Conservation (phyloP, 2,329 filamentous ascomycete genomes). For the Tothia fuscella region DNA sequence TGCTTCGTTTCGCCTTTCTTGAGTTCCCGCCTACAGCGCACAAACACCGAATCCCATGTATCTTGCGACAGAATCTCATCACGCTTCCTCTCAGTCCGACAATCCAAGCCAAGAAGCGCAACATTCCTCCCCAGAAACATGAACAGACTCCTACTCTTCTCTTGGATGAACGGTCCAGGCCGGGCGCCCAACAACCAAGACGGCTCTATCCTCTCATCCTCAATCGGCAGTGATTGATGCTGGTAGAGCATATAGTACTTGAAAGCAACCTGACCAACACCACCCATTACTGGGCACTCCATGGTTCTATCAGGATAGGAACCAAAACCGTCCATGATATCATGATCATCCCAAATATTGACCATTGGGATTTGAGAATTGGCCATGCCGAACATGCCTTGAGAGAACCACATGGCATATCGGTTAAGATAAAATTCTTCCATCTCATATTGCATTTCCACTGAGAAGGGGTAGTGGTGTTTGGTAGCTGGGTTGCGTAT, state of each 20-base stretch:
- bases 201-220: slow-evolving; percentile 73
- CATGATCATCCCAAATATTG: slow-evolving; percentile 93
- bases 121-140: slow-evolving; percentile 70
- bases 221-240: slow-evolving; percentile 74
- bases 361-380: slow-evolving; percentile 95
- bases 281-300: slow-evolving; percentile 78
- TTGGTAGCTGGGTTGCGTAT: slow-evolving; percentile 73
- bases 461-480: slow-evolving; percentile 62
- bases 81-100: slow-evolving; percentile 78
- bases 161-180: slow-evolving; percentile 81
- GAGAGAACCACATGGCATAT: slow-evolving; percentile 92
- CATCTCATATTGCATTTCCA: slow-evolving; percentile 76
- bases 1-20: slow-evolving; percentile 78
- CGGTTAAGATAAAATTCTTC: slow-evolving; percentile 80
- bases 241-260: slow-evolving; percentile 99
- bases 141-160: slow-evolving; percentile 75
- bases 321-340: slow-evolving; percentile 61
- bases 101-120: slow-evolving; percentile 77
- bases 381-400: slow-evolving; percentile 85
- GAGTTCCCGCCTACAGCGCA: slow-evolving; percentile 72
- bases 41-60: slow-evolving; percentile 78
- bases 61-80: slow-evolving; percentile 69
- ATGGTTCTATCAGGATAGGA: slow-evolving; percentile 90
- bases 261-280: slow-evolving; percentile 82
- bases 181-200: slow-evolving; percentile 76